phyloP scores from a whole-genome alignment of 352 stramenopile genomes.

The Phytophthora niederhauseri region DNA sequence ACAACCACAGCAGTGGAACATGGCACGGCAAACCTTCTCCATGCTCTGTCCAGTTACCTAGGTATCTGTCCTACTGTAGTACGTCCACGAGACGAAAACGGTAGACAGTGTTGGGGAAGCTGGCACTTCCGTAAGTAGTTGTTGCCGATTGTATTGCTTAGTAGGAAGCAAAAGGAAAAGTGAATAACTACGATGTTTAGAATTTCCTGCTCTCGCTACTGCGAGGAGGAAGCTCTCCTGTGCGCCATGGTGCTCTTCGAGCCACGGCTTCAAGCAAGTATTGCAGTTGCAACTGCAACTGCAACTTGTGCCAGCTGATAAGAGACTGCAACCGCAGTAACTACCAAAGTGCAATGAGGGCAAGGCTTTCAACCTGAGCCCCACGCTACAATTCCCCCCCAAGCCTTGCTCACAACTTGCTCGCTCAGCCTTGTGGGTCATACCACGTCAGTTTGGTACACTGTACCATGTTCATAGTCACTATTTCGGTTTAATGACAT shows the following conservation, averaged over 20 bases:
- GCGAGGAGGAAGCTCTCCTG: not conserved
- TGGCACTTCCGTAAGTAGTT: constrained; percentile 21
- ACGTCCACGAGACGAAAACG: constrained; percentile 23
- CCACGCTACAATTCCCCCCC: constrained; percentile 2
- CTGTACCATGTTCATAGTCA: no score
- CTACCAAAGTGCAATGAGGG: constrained; percentile 1
- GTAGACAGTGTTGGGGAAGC: constrained; percentile 19
- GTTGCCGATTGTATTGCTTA: constrained; percentile 14
- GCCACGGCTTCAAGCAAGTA: not conserved
- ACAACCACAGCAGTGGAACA: no score
- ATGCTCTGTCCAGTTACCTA: no score
- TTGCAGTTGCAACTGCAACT: constrained; percentile 1
- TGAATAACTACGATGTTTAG: not conserved
- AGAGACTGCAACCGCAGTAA: constrained; percentile 1
- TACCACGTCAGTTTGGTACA: no score
- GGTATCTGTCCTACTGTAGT: no score
- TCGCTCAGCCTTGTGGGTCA: not conserved
- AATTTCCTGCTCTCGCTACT: not conserved
- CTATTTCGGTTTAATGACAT: no score
- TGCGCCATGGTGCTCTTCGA: not conserved
- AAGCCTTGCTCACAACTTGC: not conserved
- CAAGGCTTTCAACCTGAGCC: constrained; percentile 7
- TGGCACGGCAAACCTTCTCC: no score
- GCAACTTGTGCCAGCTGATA: constrained; percentile 1
- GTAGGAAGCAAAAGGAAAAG: constrained; percentile 5